Evolutionary conservation across 208 protist genomes (phyloP), one percentile per base, ranked within the genome.

Genomic region (Acanthamoeba sp.): DNA sequence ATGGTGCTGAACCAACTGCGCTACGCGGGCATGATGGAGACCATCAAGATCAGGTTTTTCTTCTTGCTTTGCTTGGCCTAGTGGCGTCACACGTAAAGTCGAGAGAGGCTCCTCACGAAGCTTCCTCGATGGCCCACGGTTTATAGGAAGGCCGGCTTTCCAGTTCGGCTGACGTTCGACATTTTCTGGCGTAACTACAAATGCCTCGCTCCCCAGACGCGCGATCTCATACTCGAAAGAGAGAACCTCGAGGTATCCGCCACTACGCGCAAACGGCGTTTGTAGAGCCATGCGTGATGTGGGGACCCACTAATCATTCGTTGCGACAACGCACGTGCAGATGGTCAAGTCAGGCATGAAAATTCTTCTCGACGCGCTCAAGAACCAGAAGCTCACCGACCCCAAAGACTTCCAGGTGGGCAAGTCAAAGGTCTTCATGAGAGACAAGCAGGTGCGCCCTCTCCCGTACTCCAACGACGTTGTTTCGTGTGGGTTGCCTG

Each of bases 111-210:
- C 16, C 20, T n/a, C 55, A 62, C 55, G 1, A n/a, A 5, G 0
- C 97, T n/a, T 66, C 73, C 40, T 42, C 97, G 0, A 80, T 94
- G 29, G 97, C 98, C 69, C 98, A 98, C 91, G 14, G 5, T 1
- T 32, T 38, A 9, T 22, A 78, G 95, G n/a, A 93, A 96, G 66
- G 32, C 76, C 0, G 95, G 95, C 6, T 96, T 93, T 45, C 95
- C 95, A 20, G 45, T 94, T 24, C 85, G 88, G n/a, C 38, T 36
- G 29, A n/a, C 45, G 12, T 36, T 62, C 1, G 80, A 88, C 18
- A 24, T 62, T 0, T 88, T 88, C 34, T 88, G 42, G 48, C 42
- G 50, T 0, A 88, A 88, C n/a, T 88, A 64, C 34, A 52, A 62
- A 22, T 14, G n/a, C 42, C 50, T 88, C 32, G 24, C 80, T 10